These are phyloP conservation scores for Colletotrichum coccodes DNA, from an alignment of 2,329 filamentous ascomycete species.

Conservation along the genomic window DNA sequence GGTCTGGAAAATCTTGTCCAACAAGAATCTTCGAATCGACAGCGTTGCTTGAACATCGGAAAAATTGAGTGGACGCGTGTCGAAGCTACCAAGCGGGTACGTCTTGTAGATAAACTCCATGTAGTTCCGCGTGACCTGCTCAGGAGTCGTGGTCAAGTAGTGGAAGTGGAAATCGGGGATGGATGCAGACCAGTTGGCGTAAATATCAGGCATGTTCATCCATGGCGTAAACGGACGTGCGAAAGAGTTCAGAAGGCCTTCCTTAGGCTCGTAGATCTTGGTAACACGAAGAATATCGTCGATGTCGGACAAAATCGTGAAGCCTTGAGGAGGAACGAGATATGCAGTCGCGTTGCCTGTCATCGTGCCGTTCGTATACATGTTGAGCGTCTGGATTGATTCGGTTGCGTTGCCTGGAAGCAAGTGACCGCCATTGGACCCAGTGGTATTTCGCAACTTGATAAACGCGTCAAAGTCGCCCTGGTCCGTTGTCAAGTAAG, in stretches of 20 bases:
- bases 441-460: constrained; percentile 66
- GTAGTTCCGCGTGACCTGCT: constrained; percentile 81
- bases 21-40: constrained; percentile 74
- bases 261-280: constrained; percentile 80
- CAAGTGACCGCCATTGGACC: constrained; percentile 58
- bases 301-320: constrained; percentile 81
- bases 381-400: constrained; percentile 73
- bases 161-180: constrained; percentile 80
- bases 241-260: constrained; percentile 82
- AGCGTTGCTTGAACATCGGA: constrained; percentile 79
- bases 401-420: constrained; percentile 72
- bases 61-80: constrained; percentile 83
- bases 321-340: constrained; percentile 74
- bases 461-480: constrained; percentile 82
- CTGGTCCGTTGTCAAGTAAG: constrained; percentile 71
- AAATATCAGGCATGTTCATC: constrained; percentile 85
- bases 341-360: constrained; percentile 81
- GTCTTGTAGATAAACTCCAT: constrained; percentile 84
- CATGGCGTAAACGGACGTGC: constrained; percentile 76
- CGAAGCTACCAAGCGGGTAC: constrained; percentile 81
- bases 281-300: constrained; percentile 85
- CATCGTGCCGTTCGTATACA: constrained; percentile 71
- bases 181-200: constrained; percentile 77
- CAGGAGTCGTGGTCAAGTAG: constrained; percentile 83
- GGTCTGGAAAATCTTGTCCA: constrained; percentile 78